These are phyloP conservation scores for Lactifluus volemus DNA, from an alignment of 768 basidiomycete species.

Conservation along the genomic window DNA sequence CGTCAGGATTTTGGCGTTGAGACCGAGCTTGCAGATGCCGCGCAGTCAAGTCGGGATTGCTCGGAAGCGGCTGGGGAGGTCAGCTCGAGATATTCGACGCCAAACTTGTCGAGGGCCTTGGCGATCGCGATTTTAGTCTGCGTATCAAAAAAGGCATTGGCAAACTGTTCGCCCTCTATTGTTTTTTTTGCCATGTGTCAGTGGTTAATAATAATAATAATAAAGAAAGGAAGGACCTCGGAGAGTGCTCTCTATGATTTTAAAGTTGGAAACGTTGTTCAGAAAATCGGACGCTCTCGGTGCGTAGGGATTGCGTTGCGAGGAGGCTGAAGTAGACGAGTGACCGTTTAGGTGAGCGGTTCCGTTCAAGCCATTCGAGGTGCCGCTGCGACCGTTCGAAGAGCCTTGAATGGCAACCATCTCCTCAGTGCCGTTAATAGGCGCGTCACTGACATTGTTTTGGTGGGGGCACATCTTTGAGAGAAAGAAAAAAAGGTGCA, in stretches of 20 bases:
- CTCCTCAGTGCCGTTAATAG: slow-evolving; percentile 39
- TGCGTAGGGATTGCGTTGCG: slow-evolving; percentile 67
- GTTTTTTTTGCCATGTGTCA: slow-evolving; percentile 26
- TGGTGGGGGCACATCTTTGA: slow-evolving; percentile 55
- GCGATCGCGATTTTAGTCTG: slow-evolving; percentile 99
- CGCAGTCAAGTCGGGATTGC: slow-evolving; percentile 88
- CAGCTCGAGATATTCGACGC: slow-evolving; percentile 99
- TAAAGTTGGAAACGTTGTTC: slow-evolving; percentile 88
- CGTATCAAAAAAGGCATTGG: slow-evolving; percentile 99
- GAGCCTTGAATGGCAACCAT: slow-evolving; percentile 63
- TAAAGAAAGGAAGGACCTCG: slow-evolving; percentile 48
- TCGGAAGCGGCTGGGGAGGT: slow-evolving; percentile 97
- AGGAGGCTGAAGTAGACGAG: slow-evolving; percentile 26
- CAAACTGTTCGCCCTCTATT: slow-evolving; percentile 96
- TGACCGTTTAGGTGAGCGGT: slow-evolving; percentile 26
- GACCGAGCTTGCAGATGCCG: slow-evolving; percentile 97
- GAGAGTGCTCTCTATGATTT: slow-evolving; percentile 95
- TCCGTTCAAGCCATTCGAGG: slow-evolving; percentile 26
- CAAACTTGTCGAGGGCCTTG: slow-evolving; percentile 95
- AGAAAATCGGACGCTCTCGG: slow-evolving; percentile 88
- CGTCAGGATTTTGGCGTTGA: slow-evolving; percentile 94
- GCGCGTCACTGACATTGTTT: slow-evolving; percentile 35
- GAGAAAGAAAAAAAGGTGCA: not conserved
- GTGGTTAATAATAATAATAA: not conserved
- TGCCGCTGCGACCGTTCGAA: too few relatives aligned